phyloP scores from a whole-genome alignment of 1,284 basidiomycete genomes.

The Malassezia yamatoensis region DNA sequence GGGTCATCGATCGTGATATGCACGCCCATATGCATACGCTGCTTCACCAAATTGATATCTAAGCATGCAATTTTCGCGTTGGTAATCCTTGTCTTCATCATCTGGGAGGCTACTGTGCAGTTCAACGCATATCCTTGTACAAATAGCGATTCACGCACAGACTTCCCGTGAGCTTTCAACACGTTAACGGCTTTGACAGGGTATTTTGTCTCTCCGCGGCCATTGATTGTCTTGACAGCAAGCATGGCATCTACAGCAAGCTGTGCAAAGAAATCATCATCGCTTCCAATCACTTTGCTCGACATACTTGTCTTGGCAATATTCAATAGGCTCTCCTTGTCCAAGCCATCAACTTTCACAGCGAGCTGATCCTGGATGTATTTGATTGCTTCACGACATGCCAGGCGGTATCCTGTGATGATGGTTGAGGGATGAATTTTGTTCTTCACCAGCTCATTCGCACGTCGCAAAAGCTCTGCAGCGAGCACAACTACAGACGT shows the following conservation, averaged over 20 bases:
- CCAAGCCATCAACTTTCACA: slow-evolving; percentile 83
- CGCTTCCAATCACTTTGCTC: slow-evolving; percentile 95
- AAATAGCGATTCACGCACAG: slow-evolving; percentile 85
- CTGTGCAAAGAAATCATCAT: slow-evolving; percentile 94
- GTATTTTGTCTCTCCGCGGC: slow-evolving; percentile 92
- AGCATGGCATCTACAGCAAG: slow-evolving; percentile 99
- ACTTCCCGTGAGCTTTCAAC: slow-evolving; percentile 95
- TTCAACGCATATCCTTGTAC: slow-evolving; percentile 96
- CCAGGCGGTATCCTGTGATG: slow-evolving; percentile 94
- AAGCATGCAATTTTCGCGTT: slow-evolving; percentile 96
- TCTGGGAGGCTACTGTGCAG: slow-evolving; percentile 97
- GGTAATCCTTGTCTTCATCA: slow-evolving; percentile 90
- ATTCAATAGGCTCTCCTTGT: slow-evolving; percentile 84
- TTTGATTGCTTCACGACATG: slow-evolving; percentile 92
- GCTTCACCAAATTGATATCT: slow-evolving; percentile 95
- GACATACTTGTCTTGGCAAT: slow-evolving; percentile 98
- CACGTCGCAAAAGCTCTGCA: slow-evolving; percentile 83
- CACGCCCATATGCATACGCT: slow-evolving; percentile 93
- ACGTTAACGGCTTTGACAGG: slow-evolving; percentile 99
- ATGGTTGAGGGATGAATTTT: slow-evolving; percentile 99
- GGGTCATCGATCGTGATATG: slow-evolving; percentile 97
- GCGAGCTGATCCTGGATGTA: slow-evolving; percentile 97
- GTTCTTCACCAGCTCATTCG: slow-evolving; percentile 94
- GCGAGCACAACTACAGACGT: slow-evolving; percentile 97
- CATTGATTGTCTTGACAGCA: slow-evolving; percentile 87